Evolutionary conservation across 177 flowering plant genomes (phyloP), one percentile per base, ranked within the genome.

Genomic region (Vitis hybrid): DNA sequence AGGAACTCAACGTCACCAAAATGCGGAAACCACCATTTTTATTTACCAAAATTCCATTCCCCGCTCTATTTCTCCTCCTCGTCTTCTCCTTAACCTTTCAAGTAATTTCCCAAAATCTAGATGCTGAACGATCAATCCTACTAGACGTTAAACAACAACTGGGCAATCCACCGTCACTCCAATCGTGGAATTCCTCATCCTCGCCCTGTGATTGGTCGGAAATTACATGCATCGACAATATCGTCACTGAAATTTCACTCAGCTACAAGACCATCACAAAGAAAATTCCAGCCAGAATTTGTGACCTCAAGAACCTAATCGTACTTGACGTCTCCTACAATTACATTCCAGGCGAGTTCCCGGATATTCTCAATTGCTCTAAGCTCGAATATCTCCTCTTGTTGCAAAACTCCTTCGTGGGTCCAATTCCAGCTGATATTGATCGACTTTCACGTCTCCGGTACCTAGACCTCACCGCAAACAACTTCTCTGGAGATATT

Each of bases 171-270:
- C 61, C 77, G 21, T 63, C 76, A 9, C 64, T 84, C 26, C 60
- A 62, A n/a, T 52, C 68, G n/a, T 86, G 90, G 90, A 75, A 69
- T 71, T 18, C 77, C 22, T 62, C 83, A 10, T 78, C 83, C 51
- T 75, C 85, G 3, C 88, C 83, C 10, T 84, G 88, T 29, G 51
- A 56, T 56, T 86, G 88, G 88, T 82, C 83, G 67, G 85, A 76
- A 60, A 68, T 84, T 14, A 2, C 0, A 4, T 86, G 88, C 77
- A 10, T 69, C 29, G 67, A 50, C 55, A 68, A 74, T 16, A 21
- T 77, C 0, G 88, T 86, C 75, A 75, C 84, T 53, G 80, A 64
- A 11, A 33, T 86, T 10, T 1, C 1, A 1, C 83, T 86, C 62
- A 18, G 19, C 19, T 18, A 18, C 19, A 18, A 18, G 19, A 18